Conservation (phyloP, 805 yeast species). For the Teunomyces aglyptinius region DNA sequence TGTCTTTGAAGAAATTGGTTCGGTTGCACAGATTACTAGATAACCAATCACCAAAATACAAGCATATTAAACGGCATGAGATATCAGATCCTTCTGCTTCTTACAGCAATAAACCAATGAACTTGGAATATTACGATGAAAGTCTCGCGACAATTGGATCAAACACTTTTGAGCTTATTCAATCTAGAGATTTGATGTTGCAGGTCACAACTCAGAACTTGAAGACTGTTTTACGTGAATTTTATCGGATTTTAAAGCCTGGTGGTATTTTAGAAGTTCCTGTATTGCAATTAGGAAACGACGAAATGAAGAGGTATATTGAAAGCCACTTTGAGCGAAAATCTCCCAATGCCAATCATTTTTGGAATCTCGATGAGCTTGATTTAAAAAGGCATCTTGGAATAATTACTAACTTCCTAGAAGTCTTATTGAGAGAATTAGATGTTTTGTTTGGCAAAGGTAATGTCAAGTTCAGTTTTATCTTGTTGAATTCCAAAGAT, state of each 20-base stretch:
- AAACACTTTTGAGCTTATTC: conserved; percentile 31
- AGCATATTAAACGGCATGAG: conserved; percentile 13
- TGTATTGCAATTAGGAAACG: conserved; percentile 13
- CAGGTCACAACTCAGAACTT: conserved; percentile 30
- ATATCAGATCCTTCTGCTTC: conserved; percentile 14
- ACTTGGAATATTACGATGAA: conserved; percentile 27
- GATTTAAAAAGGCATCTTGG: conserved; percentile 13
- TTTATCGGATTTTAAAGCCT: conserved; percentile 32
- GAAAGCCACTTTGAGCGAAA: conserved; percentile 4
- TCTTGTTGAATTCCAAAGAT: conserved; percentile 26
- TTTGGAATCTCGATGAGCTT: conserved; percentile 10
- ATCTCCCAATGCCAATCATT: neutral
- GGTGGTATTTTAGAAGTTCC: conserved; percentile 39
- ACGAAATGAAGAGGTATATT: conserved; percentile 8
- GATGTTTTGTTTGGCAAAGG: conserved; percentile 29
- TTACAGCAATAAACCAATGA: conserved; percentile 27
- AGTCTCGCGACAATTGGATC: conserved; percentile 8
- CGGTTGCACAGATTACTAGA: conserved; percentile 19
- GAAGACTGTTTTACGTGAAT: conserved; percentile 27
- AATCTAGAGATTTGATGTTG: conserved; percentile 34
- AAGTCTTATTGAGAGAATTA: conserved; percentile 21
- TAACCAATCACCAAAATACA: conserved; percentile 18
- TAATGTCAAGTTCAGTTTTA: conserved; percentile 29
- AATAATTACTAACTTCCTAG: conserved; percentile 25
- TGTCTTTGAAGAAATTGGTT: conserved; percentile 18